Percentiles rank a stretch among this genome's conserved stretches.
These are phyloP conservation scores for Neocucurbitaria cava DNA, from an alignment of 2,329 filamentous ascomycete species.

Conservation along the genomic window DNA sequence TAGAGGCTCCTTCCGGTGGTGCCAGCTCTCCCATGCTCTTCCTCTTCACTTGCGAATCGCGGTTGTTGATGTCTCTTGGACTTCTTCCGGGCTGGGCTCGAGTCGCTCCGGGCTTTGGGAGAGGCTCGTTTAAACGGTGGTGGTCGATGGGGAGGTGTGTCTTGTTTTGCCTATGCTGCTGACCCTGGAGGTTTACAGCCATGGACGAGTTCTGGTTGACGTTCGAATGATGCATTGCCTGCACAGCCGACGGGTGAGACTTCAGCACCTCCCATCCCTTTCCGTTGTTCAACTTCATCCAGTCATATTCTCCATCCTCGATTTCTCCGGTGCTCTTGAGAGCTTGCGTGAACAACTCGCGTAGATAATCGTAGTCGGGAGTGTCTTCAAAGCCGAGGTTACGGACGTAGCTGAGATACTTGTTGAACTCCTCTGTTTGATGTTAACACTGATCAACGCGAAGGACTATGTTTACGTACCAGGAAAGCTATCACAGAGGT, in stretches of 20 bases:
- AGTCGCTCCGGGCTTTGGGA: slow-evolving; percentile 68
- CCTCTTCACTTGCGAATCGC: slow-evolving; percentile 60
- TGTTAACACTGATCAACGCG: slow-evolving; percentile 34
- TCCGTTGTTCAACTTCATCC: slow-evolving; percentile 96
- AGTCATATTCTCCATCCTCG: slow-evolving; percentile 98
- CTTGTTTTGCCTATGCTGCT: slow-evolving; percentile 67
- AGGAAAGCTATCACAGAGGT: slow-evolving; percentile 94
- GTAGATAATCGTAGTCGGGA: slow-evolving; percentile 96
- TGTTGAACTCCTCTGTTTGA: slow-evolving; percentile 83
- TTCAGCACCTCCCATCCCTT: slow-evolving; percentile 90
- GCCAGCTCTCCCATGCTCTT: slow-evolving; percentile 79
- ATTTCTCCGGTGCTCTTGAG: slow-evolving; percentile 93
- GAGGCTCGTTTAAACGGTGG: slow-evolving; percentile 55
- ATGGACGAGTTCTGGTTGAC: slow-evolving; percentile 80
- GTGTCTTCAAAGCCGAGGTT: slow-evolving; percentile 99
- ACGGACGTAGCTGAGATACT: slow-evolving; percentile 95
- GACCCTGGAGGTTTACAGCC: slow-evolving; percentile 79
- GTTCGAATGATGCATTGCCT: slow-evolving; percentile 77
- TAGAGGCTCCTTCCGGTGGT: slow-evolving; percentile 82
- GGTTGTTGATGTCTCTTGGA: slow-evolving; percentile 40
- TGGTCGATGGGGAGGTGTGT: slow-evolving; percentile 53
- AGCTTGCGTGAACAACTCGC: slow-evolving; percentile 94
- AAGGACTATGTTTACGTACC: slow-evolving; percentile 53
- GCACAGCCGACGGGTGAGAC: slow-evolving; percentile 72
- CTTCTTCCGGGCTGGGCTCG: slow-evolving; percentile 56